These are phyloP conservation scores for Sherardia arvensis DNA, from an alignment of 257 asterid genomes.

Conservation along the genomic window DNA sequence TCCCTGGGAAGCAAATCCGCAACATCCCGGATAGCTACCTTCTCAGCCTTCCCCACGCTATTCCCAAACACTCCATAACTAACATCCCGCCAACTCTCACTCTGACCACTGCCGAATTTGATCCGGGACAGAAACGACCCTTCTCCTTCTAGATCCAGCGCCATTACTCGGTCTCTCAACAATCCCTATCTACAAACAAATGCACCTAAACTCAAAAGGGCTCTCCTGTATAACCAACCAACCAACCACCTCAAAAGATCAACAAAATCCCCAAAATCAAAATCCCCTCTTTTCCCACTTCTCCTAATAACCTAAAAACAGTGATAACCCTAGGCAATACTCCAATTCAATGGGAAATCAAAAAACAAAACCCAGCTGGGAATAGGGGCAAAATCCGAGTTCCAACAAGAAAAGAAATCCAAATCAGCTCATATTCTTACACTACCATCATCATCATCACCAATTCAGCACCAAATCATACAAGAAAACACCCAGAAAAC, in stretches of 20 bases:
- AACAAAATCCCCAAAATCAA: neutral
- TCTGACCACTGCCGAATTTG: slow-evolving; percentile 19
- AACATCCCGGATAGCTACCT: slow-evolving; percentile 24
- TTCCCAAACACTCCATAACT: slow-evolving; percentile 12
- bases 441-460: neutral
- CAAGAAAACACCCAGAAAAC: neutral
- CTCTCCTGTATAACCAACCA: neutral
- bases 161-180: slow-evolving; percentile 14
- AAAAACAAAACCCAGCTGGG: neutral
- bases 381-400: neutral
- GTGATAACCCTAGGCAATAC: neutral
- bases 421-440: neutral
- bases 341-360: neutral
- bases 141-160: slow-evolving; percentile 26
- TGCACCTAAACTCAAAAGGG: slow-evolving; percentile 15
- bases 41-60: slow-evolving; percentile 22
- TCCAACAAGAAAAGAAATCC: neutral
- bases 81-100: slow-evolving; percentile 16
- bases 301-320: neutral
- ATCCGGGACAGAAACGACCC: slow-evolving; percentile 13
- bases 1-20: slow-evolving; percentile 57
- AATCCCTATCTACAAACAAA: slow-evolving; percentile 10
- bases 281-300: neutral
- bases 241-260: too few relatives aligned
- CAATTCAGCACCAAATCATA: neutral